A percentile compares a stretch with the other conserved stretches of the same genome.
Evolutionary conservation across 2,329 filamentous ascomycete species (phyloP).

Genomic region (Aspergillus quadrilineatus): DNA sequence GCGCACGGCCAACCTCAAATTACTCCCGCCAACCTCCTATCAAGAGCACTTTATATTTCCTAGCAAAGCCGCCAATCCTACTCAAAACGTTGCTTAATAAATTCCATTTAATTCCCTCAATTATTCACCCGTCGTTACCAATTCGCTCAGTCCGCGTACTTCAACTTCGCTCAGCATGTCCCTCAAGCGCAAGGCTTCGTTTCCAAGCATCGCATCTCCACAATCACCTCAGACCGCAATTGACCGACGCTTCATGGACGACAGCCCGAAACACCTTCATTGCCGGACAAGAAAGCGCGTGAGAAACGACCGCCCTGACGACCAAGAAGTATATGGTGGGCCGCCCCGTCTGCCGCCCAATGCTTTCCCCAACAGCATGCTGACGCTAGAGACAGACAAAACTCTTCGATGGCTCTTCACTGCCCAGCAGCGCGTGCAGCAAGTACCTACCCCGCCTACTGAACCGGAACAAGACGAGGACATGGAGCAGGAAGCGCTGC

Average conservation of each 20-base stretch:
- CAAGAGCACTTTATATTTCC: not conserved
- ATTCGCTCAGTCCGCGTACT: not conserved
- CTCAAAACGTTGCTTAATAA: not conserved
- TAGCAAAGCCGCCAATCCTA: not conserved
- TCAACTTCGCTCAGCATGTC: conserved; percentile 44
- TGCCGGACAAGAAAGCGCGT: conserved; percentile 60
- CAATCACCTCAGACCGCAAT: conserved; percentile 27
- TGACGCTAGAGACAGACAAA: conserved; percentile 35
- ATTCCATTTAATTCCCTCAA: not conserved
- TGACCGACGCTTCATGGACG: conserved; percentile 31
- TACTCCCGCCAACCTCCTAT: conserved; percentile 16
- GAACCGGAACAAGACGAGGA: conserved; percentile 22
- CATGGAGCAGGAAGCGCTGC: conserved; percentile 28
- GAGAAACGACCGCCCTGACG: conserved; percentile 58
- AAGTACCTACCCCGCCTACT: conserved; percentile 12
- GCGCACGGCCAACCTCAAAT: conserved; percentile 10
- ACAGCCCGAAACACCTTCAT: conserved; percentile 48
- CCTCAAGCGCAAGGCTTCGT: conserved; percentile 60
- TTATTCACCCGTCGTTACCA: not conserved
- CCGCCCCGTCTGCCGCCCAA: not conserved
- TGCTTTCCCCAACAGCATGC: conserved; percentile 1
- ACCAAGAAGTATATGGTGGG: conserved; percentile 56
- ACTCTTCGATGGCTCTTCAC: conserved; percentile 45
- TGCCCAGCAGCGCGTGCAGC: conserved; percentile 35
- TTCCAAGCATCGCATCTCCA: conserved; percentile 46